Base-by-base conservation (phyloP, 2,329 filamentous ascomycete genomes). In the Trichoderma pleuroti region DNA sequence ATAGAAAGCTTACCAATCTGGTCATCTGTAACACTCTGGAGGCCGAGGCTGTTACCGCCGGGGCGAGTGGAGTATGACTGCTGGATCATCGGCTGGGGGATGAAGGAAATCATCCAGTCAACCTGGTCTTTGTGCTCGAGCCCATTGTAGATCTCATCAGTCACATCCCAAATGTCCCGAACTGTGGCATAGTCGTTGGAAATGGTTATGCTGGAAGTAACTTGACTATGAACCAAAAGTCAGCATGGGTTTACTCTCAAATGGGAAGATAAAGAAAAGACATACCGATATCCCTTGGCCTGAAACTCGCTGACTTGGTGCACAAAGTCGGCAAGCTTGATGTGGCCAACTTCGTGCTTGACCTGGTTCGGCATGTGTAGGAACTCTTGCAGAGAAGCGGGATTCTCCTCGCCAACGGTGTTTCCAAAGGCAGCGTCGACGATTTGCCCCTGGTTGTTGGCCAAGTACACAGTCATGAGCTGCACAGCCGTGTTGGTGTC, bases 91-190 rank as follows among this genome's bases (percentile, higher is more conserved):
- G 72, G 72, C 28, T 72, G 71, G n/a, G 71, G 72, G 5, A 72
- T 72, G 32, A 72, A 56, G 2, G 69, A 73, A 14, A 73, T 62
- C 28, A 73, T 64, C 72, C 72, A 73, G n/a, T 73, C 71, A 30
- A 73, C 70, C 34, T 72, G 61, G 30, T 72, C 57, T 32, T 72
- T 73, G 10, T 68, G 60, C 10, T 26, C n/a, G 2, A 73, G 65
- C n/a, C n/a, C 26, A 26, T 72, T 36, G 52, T 73, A 73, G 16
- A 72, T 64, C 14, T 26, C 65, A 57, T 73, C 72, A 6, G 49
- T 52, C 8, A 39, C 62, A 18, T 70, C 54, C 68, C 68, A 72
- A 7, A 73, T 72, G 36, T 70, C 71, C 9, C 68, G 59, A 12
- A 73, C 42, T 0, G 72, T 72, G 14, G 30, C 39, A 21, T 56